A percentile compares a stretch with the other conserved stretches of the same genome.
Conservation (phyloP, 352 stramenopile species). For the Nannochloropsis limnetica region DNA sequence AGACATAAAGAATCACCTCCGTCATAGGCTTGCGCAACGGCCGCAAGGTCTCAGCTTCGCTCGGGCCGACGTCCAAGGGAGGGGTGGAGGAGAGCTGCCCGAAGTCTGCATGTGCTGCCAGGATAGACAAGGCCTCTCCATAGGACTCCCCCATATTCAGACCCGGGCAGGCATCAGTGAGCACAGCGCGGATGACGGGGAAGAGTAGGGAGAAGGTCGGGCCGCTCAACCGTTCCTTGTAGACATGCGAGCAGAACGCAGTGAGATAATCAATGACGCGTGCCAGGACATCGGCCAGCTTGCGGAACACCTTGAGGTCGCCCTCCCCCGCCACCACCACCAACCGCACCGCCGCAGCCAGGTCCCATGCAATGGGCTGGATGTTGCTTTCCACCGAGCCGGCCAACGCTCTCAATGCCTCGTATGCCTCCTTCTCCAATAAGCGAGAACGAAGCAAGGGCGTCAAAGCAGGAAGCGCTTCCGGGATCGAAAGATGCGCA, state of each 20-base stretch:
- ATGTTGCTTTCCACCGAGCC: slow-evolving; percentile 42
- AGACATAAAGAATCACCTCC: slow-evolving; percentile 43
- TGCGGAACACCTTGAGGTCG: slow-evolving; percentile 20
- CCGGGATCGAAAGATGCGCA: slow-evolving; percentile 39
- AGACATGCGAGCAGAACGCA: slow-evolving; percentile 27
- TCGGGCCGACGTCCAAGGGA: slow-evolving; percentile 39
- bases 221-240: slow-evolving; percentile 39
- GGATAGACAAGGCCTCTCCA: slow-evolving; percentile 45
- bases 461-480: slow-evolving; percentile 41
- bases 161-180: slow-evolving; percentile 41
- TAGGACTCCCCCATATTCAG: slow-evolving; percentile 40
- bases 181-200: slow-evolving; percentile 44
- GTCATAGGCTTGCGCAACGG: slow-evolving; percentile 46
- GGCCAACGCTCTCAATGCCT: slow-evolving; percentile 41
- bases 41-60: slow-evolving; percentile 38
- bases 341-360: slow-evolving; percentile 41
- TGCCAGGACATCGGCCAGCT: slow-evolving; percentile 22
- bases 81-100: neutral
- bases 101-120: slow-evolving; percentile 19
- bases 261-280: slow-evolving; percentile 3
- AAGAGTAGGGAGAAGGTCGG: slow-evolving; percentile 43
- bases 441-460: slow-evolving; percentile 43
- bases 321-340: slow-evolving; percentile 37
- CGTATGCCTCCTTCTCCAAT: slow-evolving; percentile 40
- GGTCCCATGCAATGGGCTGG: slow-evolving; percentile 1